Conservation (phyloP, 768 basidiomycete genomes). For the Calvatia gigantea region DNA sequence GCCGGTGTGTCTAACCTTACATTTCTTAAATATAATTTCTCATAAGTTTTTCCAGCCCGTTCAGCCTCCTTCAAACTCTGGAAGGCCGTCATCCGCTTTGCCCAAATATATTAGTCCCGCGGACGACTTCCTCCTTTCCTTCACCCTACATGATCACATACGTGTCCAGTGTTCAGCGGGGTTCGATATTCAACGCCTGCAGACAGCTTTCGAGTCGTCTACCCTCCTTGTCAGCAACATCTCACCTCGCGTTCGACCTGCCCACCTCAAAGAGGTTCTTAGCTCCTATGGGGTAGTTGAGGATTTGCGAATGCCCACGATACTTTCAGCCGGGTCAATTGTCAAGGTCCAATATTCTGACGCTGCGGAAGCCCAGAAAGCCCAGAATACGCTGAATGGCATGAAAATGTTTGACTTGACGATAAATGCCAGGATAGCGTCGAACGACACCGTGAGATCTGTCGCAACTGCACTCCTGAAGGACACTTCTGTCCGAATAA, state of each 20-base stretch:
- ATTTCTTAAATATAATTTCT: background rate
- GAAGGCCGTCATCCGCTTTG: background rate
- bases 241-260: slow-evolving; percentile 29
- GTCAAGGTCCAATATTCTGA: slow-evolving; percentile 46
- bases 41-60: background rate
- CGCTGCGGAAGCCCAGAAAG: slow-evolving; percentile 49
- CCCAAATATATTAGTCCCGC: background rate
- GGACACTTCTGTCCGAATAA: slow-evolving; percentile 54
- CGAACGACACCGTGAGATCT: slow-evolving; percentile 30
- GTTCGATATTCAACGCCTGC: slow-evolving; percentile 51
- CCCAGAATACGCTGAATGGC: slow-evolving; percentile 49
- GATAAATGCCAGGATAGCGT: slow-evolving; percentile 43
- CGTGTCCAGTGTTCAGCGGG: slow-evolving; percentile 56
- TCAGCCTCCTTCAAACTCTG: background rate
- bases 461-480: slow-evolving; percentile 35
- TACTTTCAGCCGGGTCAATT: slow-evolving; percentile 18
- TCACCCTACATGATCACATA: slow-evolving; percentile 51
- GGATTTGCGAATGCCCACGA: slow-evolving; percentile 29
- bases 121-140: background rate
- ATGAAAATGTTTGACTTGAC: slow-evolving; percentile 30
- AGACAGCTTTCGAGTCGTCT: slow-evolving; percentile 67
- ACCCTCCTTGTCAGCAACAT: slow-evolving; percentile 56
- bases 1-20: slow-evolving; percentile 18
- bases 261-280: slow-evolving; percentile 36
- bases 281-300: slow-evolving; percentile 44